These are phyloP conservation scores for Radiomyces spectabilis DNA, from an alignment of 192 early-diverging fungal species.

Conservation along the genomic window DNA sequence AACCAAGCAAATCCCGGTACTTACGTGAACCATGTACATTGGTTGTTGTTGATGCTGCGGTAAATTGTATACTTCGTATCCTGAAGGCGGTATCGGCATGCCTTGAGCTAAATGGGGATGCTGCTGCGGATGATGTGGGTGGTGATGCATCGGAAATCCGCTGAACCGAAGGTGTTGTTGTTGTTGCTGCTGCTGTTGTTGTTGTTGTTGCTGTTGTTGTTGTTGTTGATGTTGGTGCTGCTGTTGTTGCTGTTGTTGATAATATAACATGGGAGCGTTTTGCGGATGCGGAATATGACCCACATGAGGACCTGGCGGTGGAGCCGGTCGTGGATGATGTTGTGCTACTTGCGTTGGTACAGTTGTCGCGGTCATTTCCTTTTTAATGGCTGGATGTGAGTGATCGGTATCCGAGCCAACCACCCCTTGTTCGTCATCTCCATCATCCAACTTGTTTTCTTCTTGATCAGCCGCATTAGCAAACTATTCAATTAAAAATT, in stretches of 20 bases:
- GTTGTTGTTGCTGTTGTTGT: neutral
- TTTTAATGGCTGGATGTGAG: too few relatives aligned
- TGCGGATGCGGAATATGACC: conserved; percentile 1
- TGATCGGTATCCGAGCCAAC: too few relatives aligned
- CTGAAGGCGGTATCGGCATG: neutral
- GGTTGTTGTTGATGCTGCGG: conserved; percentile 2
- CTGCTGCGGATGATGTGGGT: neutral
- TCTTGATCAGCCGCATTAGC: conserved; percentile 11
- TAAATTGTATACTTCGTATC: neutral
- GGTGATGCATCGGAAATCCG: too few relatives aligned
- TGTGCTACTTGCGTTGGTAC: neutral
- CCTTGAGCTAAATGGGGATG: neutral
- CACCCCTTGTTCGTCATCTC: neutral
- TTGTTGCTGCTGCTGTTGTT: neutral
- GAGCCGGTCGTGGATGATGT: neutral
- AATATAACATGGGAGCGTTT: neutral
- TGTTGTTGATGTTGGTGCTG: conserved; percentile 5
- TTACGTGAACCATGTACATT: conserved; percentile 30
- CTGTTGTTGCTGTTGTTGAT: conserved; percentile 6
- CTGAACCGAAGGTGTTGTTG: neutral
- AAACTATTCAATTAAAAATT: conserved; percentile 9
- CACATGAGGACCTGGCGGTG: neutral
- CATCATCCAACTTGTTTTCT: conserved; percentile 5
- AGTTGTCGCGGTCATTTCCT: neutral
- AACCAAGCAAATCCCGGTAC: too few relatives aligned